Evolutionary conservation across 2,329 filamentous ascomycete genomes (phyloP), one percentile per base, ranked within the genome.

Genomic region (Teratosphaeria pseudoeucalypti): DNA sequence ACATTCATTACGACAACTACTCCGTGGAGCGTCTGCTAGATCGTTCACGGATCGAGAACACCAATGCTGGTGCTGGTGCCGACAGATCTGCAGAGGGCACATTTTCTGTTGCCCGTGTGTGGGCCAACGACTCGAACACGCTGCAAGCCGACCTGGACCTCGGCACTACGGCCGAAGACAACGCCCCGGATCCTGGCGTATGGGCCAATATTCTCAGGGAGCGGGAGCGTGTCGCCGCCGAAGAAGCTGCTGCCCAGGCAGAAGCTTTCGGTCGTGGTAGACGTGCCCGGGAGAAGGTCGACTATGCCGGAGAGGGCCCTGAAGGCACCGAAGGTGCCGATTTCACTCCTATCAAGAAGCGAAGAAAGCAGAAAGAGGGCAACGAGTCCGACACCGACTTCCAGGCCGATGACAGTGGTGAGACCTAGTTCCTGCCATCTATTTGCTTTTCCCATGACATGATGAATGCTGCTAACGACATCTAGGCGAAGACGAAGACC

Each of bases 21-120:
- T 88, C 89, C 0, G 85, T 99, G n/a, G 90, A 96, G 57, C 90
- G 88, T 65, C 81, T 99, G 12, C 79, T 99, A n/a, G 92, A 97
- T 70, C 85, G 94, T 54, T 90, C 87, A 52, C 84, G 89, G 63
- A 83, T 89, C 32, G 90, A 95, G 70, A 84, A 89, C 64, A 89
- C 86, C 0, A 80, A 81, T 58, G 77, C 81, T 1, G 82, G 83
- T 10, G 43, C 43, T 19, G 82, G 83, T 10, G 81, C 85, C 2
- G 85, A 90, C 55, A 78, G 81, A 54, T 82, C 83, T 0, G 84
- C 85, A 0, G 89, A 95, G 70, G 87, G 85, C 0, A 88, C 92
- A 59, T 99, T 96, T 72, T 90, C 88, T 4, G 90, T 94, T 73
- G 92, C 92, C 47, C 84, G 90, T 53, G 87, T 99, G 1, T 99